Percentiles rank a stretch among this genome's conserved stretches.
These are phyloP conservation scores for Aspergillus baeticus DNA, from an alignment of 495 filamentous ascomycete genomes.

Conservation along the genomic window DNA sequence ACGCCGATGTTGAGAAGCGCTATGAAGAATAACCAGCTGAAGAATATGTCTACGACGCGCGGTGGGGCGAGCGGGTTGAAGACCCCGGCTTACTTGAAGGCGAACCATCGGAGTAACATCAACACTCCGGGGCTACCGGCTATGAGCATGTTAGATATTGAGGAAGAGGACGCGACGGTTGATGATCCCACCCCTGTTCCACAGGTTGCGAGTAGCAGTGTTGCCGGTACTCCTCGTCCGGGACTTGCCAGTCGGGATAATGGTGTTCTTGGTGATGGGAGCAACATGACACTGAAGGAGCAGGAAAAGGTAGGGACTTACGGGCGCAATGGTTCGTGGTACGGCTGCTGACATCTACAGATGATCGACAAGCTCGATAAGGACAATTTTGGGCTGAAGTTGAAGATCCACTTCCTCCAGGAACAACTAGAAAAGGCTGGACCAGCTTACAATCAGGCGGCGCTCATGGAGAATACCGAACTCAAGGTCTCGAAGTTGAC, in stretches of 20 bases:
- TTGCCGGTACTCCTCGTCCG: slow-evolving; percentile 75
- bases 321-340: neutral
- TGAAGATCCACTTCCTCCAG: slow-evolving; percentile 95
- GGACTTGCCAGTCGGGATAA: slow-evolving; percentile 59
- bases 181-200: slow-evolving; percentile 64
- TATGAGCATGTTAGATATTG: slow-evolving; percentile 62
- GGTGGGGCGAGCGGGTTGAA: slow-evolving; percentile 48
- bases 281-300: slow-evolving; percentile 82
- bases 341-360: slow-evolving; percentile 35
- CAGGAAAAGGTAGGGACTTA: slow-evolving; percentile 72
- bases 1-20: slow-evolving; percentile 92
- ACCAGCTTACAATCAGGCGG: slow-evolving; percentile 79
- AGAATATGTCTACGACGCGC: slow-evolving; percentile 49
- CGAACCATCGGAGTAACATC: slow-evolving; percentile 58
- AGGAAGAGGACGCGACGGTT: slow-evolving; percentile 59
- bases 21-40: slow-evolving; percentile 71
- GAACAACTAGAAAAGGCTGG: slow-evolving; percentile 82
- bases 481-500: slow-evolving; percentile 88
- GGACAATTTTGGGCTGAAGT: slow-evolving; percentile 90
- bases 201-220: slow-evolving; percentile 72
- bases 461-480: slow-evolving; percentile 91
- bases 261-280: slow-evolving; percentile 68
- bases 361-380: slow-evolving; percentile 94
- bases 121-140: slow-evolving; percentile 63
- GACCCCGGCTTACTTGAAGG: slow-evolving; percentile 69